phyloP scores from a whole-genome alignment of 2,329 filamentous ascomycete genomes.

The Juglanconis oblonga region DNA sequence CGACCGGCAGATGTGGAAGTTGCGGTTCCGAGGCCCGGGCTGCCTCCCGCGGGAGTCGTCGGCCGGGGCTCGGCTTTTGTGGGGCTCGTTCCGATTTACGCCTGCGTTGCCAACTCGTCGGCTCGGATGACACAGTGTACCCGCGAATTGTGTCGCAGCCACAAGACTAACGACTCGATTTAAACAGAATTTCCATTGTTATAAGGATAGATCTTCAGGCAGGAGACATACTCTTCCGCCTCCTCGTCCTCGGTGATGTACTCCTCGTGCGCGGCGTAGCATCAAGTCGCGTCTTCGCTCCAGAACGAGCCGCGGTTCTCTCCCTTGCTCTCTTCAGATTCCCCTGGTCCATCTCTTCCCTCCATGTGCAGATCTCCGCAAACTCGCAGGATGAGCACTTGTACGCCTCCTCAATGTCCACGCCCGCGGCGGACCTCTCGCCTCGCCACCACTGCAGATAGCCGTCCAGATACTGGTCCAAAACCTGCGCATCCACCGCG shows the following conservation, averaged over 20 bases:
- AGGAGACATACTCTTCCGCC: constrained; percentile 3
- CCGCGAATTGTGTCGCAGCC: too few relatives aligned
- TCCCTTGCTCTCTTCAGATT: constrained; percentile 22
- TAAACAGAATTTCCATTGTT: too few relatives aligned
- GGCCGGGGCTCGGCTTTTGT: neutral
- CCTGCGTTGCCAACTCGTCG: too few relatives aligned
- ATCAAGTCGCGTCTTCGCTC: neutral
- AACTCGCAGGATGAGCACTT: constrained; percentile 89
- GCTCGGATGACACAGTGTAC: neutral
- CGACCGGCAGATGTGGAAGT: too few relatives aligned
- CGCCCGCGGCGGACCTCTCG: constrained; percentile 67
- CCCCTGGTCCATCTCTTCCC: constrained; percentile 65
- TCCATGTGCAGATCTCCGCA: constrained; percentile 73
- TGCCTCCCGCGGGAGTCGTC: neutral
- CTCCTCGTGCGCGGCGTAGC: neutral
- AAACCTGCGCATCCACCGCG: constrained; percentile 59
- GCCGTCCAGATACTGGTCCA: constrained; percentile 64
- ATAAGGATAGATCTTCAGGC: neutral
- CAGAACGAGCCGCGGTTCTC: constrained; percentile 2
- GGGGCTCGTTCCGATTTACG: neutral
- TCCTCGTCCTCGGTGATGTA: neutral
- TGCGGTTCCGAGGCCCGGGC: too few relatives aligned
- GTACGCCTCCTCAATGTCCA: constrained; percentile 79
- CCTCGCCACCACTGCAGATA: constrained; percentile 90
- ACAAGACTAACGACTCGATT: too few relatives aligned